Base-by-base conservation (phyloP, 306 rosid species). In the Trifolium repens region DNA sequence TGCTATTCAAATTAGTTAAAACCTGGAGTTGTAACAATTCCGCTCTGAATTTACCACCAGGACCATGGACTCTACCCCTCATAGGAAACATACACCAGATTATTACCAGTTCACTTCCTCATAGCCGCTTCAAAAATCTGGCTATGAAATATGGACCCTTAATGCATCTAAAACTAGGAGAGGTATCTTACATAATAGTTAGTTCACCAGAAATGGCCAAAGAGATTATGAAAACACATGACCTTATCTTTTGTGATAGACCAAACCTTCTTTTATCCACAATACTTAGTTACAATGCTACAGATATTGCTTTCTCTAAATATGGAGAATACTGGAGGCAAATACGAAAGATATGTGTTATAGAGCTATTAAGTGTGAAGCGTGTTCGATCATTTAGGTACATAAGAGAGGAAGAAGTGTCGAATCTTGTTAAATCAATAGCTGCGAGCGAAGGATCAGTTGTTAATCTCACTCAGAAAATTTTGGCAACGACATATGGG, bases 371-470 rank as follows among this genome's bases (percentile, higher is more conserved):
- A 13, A 76, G 66, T 0, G 5, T 50, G 14, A 79, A 83, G 40
- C 76, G 87, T 1, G 87, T 75, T 22, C 74, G 55, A 57, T 79
- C 78, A 39, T 79, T 72, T 6, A 9, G 52, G 30, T 39, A 22
- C 66, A 61, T 82, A 15, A 78, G 86, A 46, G 86, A 82, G 60
- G 79, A 73, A 1, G 86, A 78, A n/a, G 69, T 68, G 1, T 43
- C 73, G 5, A 8, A 44, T 0, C 16, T 78, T 0, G 17, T 78
- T 10, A 53, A 44, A 11, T 32, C 26, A 74, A 61, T 82, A 40
- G 3, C 12, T 19, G 63, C 49, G 42, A 32, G 10, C 73, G 85
- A 78, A 78, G 82, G 61, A 4, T 73, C 57, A 0, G 3, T 73
- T 13, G 43, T 78, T 39, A 78, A 82, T 67, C 80, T 82, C 19